These are phyloP conservation scores for Tricholoma sp. DNA, from an alignment of 768 basidiomycete species.

Conservation along the genomic window DNA sequence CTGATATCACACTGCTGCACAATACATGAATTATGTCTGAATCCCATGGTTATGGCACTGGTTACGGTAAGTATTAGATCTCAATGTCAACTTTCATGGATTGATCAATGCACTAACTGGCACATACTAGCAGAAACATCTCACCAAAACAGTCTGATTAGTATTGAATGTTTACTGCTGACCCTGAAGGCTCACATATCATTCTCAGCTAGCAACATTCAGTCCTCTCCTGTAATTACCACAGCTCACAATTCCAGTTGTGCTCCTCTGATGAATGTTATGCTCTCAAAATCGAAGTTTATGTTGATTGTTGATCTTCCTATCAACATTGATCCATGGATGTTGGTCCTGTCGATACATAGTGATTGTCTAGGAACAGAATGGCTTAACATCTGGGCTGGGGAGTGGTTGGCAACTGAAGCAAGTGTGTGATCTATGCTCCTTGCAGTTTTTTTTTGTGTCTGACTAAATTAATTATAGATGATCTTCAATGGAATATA, in stretches of 20 bases:
- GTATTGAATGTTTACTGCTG: no score
- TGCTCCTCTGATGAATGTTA: neutral
- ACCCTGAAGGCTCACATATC: no score
- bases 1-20: no score
- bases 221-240: no score
- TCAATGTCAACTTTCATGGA: no score
- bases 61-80: no score
- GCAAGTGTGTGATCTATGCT: neutral
- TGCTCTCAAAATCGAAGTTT: neutral
- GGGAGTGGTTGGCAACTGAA: neutral
- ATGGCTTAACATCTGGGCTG: neutral
- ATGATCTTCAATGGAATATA: constrained; percentile 5
- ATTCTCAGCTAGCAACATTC: no score
- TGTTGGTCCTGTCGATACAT: neutral
- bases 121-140: no score
- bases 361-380: neutral
- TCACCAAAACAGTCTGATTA: no score
- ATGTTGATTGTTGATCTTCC: neutral
- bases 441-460: neutral
- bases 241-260: neutral
- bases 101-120: no score
- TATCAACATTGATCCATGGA: neutral
- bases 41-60: no score
- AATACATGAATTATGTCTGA: no score
- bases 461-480: neutral